Conservation (phyloP, 2,329 filamentous ascomycete species). For the Epicoccum sorghinum region DNA sequence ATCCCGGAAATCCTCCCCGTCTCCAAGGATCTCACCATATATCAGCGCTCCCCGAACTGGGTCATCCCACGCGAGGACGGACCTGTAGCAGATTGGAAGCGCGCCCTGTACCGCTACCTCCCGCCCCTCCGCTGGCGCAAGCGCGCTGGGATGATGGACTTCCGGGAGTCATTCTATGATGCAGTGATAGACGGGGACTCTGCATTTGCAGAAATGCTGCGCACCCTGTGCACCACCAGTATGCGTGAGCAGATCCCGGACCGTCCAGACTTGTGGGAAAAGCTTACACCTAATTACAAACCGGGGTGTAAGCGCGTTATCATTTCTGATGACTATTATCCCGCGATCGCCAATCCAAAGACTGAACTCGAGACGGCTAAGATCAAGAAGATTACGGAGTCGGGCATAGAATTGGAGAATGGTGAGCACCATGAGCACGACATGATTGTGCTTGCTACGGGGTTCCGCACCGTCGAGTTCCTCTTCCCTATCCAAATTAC, state of each 20-base stretch:
- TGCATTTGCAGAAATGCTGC: constrained; percentile 50
- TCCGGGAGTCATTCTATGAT: constrained; percentile 57
- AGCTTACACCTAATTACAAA: constrained; percentile 60
- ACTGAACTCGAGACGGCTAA: constrained; percentile 58
- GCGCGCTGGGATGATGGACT: constrained; percentile 61
- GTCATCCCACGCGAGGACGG: constrained; percentile 60
- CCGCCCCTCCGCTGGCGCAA: constrained; percentile 59
- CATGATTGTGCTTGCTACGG: constrained; percentile 63
- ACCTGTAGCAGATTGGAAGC: constrained; percentile 51
- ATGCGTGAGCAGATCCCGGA: constrained; percentile 57
- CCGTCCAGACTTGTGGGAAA: constrained; percentile 58
- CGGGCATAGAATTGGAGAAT: constrained; percentile 54
- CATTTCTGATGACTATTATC: constrained; percentile 63
- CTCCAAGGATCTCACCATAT: constrained; percentile 58
- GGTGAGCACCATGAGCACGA: constrained; percentile 57
- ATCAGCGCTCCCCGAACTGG: constrained; percentile 66
- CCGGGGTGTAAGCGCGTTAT: constrained; percentile 63
- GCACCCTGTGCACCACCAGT: constrained; percentile 42
- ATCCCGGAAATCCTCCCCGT: constrained; percentile 62
- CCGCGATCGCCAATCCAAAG: constrained; percentile 55
- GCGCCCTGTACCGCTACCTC: constrained; percentile 56
- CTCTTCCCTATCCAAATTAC: constrained; percentile 62
- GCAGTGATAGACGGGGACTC: constrained; percentile 53
- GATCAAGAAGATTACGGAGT: constrained; percentile 55
- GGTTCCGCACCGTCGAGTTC: constrained; percentile 65